Evolutionary conservation across 768 basidiomycete species (phyloP), one percentile per base, ranked within the genome.

Genomic region (Calocera viscosa): DNA sequence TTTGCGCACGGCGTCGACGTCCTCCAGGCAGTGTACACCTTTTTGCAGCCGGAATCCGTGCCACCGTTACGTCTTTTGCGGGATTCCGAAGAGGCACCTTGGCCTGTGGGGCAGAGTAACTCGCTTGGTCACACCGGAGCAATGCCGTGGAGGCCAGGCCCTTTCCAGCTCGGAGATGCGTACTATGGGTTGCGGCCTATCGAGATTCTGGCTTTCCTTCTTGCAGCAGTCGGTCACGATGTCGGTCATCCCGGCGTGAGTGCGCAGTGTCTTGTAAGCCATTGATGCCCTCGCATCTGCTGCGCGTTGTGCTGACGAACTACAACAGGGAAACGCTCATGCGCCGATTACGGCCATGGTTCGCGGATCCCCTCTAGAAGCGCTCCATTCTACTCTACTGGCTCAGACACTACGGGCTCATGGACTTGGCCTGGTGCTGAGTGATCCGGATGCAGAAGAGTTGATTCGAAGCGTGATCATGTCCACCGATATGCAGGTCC

Each of bases 1-100:
- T 98, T 95, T 74, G 86, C 91, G 69, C 96, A 99, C 77, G 96
- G 94, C 0, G 80, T 96, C 47, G 96, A 99, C 75, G 96, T 98
- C 17, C 82, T 98, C 24, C 96, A 99, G 74, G 94, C 94, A 0
- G 84, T 86, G 2, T 92, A 96, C 72, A 85, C 84, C 24, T 97
- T 94, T 78, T 80, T 99, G 28, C 82, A 82, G 53, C 43, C 43
- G 24, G 88, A 86, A 33, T 82, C 89, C 74, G 90, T 93, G 0
- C 96, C 96, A 1, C 84, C 89, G 1, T 80, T 90, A 10, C 81
- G 82, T 1, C 82, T 87, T 63, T 78, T 94, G 47, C n/a, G n/a
- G n/a, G 80, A 86, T 40, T 76, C 80, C 43, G 72, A 75, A 66
- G 78, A 82, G 64, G 67, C 64, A 26, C 69, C 72, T 24, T 71